These are phyloP conservation scores for Glycine soja DNA, from an alignment of 306 rosid species.

Conservation along the genomic window DNA sequence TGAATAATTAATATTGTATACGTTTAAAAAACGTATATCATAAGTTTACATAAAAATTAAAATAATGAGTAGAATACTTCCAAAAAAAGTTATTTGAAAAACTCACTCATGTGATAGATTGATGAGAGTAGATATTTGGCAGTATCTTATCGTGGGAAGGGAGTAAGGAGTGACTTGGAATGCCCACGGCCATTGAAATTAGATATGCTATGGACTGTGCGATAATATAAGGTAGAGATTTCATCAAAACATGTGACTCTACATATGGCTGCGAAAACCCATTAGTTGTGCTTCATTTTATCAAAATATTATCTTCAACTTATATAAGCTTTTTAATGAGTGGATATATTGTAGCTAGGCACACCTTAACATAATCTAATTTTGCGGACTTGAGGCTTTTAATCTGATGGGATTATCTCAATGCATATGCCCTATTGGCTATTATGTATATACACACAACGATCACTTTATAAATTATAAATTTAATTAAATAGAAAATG, in stretches of 20 bases:
- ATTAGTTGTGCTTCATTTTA: slow-evolving; percentile 38
- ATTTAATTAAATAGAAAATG: neutral
- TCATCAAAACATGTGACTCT: slow-evolving; percentile 48
- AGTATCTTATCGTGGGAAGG: slow-evolving; percentile 35
- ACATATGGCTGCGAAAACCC: neutral
- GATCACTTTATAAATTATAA: neutral
- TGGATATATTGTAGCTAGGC: slow-evolving; percentile 50
- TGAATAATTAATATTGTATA: neutral
- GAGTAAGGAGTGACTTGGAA: slow-evolving; percentile 46
- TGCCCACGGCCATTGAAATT: slow-evolving; percentile 47
- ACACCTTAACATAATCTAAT: slow-evolving; percentile 33
- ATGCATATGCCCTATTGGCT: neutral
- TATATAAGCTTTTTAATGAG: slow-evolving; percentile 30
- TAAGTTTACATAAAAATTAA: neutral
- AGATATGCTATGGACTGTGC: slow-evolving; percentile 43
- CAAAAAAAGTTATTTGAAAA: slow-evolving; percentile 36
- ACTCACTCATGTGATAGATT: slow-evolving; percentile 32
- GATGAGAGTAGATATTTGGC: slow-evolving; percentile 39
- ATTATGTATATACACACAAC: neutral
- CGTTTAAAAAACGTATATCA: neutral
- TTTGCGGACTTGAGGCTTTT: neutral
- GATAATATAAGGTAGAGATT: slow-evolving; percentile 41
- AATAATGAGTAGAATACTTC: neutral
- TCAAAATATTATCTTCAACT: slow-evolving; percentile 50
- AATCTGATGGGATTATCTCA: slow-evolving; percentile 3